Conservation (phyloP, 2,329 filamentous ascomycete genomes). For the Remersonia thermophila region DNA sequence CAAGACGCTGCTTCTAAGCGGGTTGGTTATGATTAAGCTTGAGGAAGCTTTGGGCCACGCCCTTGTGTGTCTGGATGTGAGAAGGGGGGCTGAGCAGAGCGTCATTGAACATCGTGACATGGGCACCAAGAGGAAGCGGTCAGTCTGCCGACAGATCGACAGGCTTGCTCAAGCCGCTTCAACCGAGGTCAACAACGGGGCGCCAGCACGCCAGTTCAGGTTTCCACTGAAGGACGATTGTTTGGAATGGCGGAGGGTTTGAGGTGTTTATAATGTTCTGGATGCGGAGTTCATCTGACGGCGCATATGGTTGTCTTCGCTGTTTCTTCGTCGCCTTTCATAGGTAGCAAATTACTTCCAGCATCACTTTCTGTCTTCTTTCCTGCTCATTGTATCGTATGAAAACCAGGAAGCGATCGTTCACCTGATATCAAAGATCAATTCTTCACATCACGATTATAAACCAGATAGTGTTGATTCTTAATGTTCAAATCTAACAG, state of each 20-base stretch:
- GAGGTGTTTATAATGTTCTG: background rate
- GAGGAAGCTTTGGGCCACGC: slow-evolving; percentile 2
- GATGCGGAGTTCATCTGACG: background rate
- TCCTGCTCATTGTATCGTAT: no score
- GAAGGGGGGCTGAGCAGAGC: background rate
- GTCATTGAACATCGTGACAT: background rate
- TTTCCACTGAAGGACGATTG: background rate
- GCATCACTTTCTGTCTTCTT: no score
- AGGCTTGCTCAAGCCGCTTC: background rate
- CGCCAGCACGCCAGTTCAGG: background rate
- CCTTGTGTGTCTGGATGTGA: slow-evolving; percentile 2
- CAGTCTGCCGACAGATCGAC: background rate
- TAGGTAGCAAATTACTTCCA: no score
- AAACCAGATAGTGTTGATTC: no score
- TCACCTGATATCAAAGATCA: no score
- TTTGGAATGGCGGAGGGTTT: background rate
- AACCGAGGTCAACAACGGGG: background rate
- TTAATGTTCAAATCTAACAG: no score
- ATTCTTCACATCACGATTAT: no score
- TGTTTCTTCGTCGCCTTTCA: no score
- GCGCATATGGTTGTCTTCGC: no score
- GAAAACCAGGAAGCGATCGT: no score
- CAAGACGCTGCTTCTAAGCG: slow-evolving; percentile 11
- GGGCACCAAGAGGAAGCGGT: background rate
- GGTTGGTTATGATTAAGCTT: slow-evolving; percentile 12